Evolutionary conservation across 2,329 filamentous ascomycete species (phyloP).

Genomic region (Pseudogymnoascus sp.): DNA sequence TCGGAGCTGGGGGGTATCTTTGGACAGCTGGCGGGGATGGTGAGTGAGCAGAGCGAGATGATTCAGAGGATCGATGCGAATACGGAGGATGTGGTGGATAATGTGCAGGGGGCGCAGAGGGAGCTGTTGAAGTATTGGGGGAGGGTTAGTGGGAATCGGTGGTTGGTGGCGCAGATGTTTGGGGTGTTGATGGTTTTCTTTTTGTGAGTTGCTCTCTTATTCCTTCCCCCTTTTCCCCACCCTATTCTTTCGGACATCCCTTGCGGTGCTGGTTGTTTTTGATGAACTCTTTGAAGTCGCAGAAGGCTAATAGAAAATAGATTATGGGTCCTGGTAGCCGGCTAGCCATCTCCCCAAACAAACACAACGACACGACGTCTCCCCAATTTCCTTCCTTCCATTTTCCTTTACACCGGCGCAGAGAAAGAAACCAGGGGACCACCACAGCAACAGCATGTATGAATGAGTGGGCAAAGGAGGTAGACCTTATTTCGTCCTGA

Average conservation of each 20-base stretch:
- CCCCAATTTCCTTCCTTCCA: not conserved
- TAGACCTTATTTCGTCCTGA: not conserved
- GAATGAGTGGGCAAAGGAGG: not conserved
- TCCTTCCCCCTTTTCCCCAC: not conserved
- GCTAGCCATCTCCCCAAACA: not conserved
- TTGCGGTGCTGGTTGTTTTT: not conserved
- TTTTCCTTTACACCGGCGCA: not conserved
- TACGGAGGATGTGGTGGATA: constrained; percentile 95
- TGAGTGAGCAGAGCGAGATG: constrained; percentile 94
- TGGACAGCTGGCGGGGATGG: constrained; percentile 91
- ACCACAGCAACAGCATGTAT: not conserved
- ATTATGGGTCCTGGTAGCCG: constrained; percentile 3
- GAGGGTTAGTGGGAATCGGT: constrained; percentile 86
- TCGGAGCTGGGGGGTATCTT: constrained; percentile 87
- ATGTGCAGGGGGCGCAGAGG: constrained; percentile 91
- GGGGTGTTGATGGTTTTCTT: constrained; percentile 93
- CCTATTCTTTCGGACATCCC: accelerated
- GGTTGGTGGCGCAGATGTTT: constrained; percentile 84
- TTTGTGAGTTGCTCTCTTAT: constrained; percentile 39
- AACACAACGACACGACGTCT: not conserved
- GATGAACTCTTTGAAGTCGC: not conserved
- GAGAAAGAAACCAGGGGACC: not conserved
- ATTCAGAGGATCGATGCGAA: constrained; percentile 96
- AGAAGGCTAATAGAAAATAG: not conserved
- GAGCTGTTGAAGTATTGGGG: constrained; percentile 97